Conservation (phyloP, 768 basidiomycete genomes). For the Mrakia hoshinonis region DNA sequence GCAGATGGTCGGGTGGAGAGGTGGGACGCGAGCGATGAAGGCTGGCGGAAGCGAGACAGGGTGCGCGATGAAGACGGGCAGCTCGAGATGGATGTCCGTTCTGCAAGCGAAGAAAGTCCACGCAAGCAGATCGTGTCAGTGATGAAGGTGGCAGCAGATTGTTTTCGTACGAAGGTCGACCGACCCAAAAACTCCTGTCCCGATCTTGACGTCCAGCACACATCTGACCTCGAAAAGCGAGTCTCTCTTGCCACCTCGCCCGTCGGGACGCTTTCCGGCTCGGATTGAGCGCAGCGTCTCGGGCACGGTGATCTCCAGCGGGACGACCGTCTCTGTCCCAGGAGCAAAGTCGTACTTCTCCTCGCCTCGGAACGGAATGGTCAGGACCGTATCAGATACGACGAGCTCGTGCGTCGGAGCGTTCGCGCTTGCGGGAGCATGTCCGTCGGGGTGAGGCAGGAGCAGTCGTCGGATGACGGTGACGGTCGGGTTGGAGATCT, state of each 20-base stretch:
- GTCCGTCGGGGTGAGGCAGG: background rate
- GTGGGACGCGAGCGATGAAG: background rate
- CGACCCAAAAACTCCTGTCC: slow-evolving; percentile 10
- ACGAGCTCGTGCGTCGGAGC: background rate
- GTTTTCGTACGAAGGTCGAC: no score
- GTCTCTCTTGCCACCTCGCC: background rate
- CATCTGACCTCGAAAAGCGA: slow-evolving; percentile 1
- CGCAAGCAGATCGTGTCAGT: background rate
- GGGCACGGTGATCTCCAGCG: background rate
- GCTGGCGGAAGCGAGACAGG: slow-evolving; percentile 2
- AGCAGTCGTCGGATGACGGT: background rate
- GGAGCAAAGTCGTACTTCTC: background rate
- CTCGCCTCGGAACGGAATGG: background rate
- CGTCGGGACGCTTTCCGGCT: slow-evolving; percentile 1
- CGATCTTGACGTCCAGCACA: background rate
- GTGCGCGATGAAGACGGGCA: slow-evolving; percentile 10
- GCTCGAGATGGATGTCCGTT: background rate
- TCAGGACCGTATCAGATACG: background rate
- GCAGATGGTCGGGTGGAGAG: background rate
- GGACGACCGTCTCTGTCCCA: background rate
- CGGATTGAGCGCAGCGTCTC: background rate
- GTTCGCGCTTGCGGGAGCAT: background rate
- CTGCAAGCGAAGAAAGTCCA: background rate
- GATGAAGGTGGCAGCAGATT: no score
- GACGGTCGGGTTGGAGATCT: slow-evolving; percentile 13